phyloP scores from a whole-genome alignment of 2,329 filamentous ascomycete genomes.

The Xylariales sp. region DNA sequence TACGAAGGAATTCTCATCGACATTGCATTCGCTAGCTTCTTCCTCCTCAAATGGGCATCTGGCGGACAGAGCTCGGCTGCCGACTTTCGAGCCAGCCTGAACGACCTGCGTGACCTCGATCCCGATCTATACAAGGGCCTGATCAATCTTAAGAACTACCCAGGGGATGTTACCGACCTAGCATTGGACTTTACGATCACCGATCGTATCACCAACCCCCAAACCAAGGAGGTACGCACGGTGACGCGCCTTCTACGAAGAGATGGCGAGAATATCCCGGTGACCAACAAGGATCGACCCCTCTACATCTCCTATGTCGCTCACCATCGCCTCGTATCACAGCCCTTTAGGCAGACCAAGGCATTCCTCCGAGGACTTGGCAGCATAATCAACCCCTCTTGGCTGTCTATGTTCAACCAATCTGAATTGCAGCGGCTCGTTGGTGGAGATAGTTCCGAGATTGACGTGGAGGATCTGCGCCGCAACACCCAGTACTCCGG shows the following conservation, averaged over 20 bases:
- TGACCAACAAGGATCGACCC: conserved; percentile 88
- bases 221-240: conserved; percentile 48
- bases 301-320: conserved; percentile 94
- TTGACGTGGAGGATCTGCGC: conserved; percentile 82
- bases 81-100: conserved; percentile 85
- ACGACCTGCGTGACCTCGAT: conserved; percentile 90
- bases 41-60: conserved; percentile 90
- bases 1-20: conserved; percentile 97
- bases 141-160: conserved; percentile 76
- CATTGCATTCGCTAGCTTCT: conserved; percentile 90
- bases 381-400: conserved; percentile 83
- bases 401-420: conserved; percentile 99
- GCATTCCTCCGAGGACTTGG: conserved; percentile 85
- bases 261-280: conserved; percentile 69
- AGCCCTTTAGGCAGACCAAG: conserved; percentile 75
- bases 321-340: conserved; percentile 76
- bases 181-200: conserved; percentile 85
- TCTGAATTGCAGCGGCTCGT: conserved; percentile 90
- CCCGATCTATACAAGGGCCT: conserved; percentile 87
- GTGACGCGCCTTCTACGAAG: conserved; percentile 72
- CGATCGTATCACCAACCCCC: conserved; percentile 52
- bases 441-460: conserved; percentile 78
- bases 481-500: conserved; percentile 83
- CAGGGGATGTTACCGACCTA: conserved; percentile 75
- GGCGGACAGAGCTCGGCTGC: conserved; percentile 48